These are phyloP conservation scores for Cyberlindnera americana DNA, from an alignment of 805 yeast genomes.

Conservation along the genomic window DNA sequence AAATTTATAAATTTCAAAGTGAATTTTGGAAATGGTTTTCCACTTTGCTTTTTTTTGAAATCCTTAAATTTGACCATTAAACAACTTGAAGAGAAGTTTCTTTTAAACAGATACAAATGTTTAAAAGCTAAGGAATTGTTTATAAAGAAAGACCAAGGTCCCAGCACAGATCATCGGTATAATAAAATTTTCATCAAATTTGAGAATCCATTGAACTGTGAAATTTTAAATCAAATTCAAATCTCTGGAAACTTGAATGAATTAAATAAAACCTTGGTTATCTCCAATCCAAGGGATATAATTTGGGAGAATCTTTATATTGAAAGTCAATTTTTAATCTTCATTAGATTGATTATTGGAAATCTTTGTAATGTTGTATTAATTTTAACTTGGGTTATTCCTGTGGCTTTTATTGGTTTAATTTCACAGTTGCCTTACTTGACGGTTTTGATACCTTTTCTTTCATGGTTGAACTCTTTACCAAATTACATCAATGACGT, in stretches of 20 bases:
- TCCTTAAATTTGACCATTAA: not conserved
- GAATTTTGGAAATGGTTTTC: too few species aligned
- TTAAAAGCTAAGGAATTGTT: conserved; percentile 15
- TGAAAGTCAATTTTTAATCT: conserved; percentile 34
- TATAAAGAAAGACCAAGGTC: conserved; percentile 21
- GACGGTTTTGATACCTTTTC: conserved; percentile 55
- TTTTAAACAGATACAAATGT: not conserved
- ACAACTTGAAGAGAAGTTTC: not conserved
- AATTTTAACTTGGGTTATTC: conserved; percentile 73
- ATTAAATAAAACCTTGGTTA: conserved; percentile 43
- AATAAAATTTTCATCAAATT: conserved; percentile 63
- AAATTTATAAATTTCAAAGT: not conserved
- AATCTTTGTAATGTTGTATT: conserved; percentile 44
- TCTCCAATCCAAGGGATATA: conserved; percentile 63
- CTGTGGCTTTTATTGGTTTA: conserved; percentile 77
- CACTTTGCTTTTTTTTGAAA: too few species aligned
- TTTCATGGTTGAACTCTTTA: conserved; percentile 49
- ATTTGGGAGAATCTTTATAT: conserved; percentile 62
- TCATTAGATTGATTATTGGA: conserved; percentile 41
- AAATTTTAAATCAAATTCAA: conserved; percentile 59
- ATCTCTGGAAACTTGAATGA: conserved; percentile 41
- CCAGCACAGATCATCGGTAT: conserved; percentile 26
- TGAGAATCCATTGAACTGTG: conserved; percentile 51
- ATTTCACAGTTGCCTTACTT: conserved; percentile 70
- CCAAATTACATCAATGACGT: conserved; percentile 53